A percentile compares a stretch with the other conserved stretches of the same genome.
Conservation (phyloP, 2,329 filamentous ascomycete genomes). For the Hypoxylon sp. region DNA sequence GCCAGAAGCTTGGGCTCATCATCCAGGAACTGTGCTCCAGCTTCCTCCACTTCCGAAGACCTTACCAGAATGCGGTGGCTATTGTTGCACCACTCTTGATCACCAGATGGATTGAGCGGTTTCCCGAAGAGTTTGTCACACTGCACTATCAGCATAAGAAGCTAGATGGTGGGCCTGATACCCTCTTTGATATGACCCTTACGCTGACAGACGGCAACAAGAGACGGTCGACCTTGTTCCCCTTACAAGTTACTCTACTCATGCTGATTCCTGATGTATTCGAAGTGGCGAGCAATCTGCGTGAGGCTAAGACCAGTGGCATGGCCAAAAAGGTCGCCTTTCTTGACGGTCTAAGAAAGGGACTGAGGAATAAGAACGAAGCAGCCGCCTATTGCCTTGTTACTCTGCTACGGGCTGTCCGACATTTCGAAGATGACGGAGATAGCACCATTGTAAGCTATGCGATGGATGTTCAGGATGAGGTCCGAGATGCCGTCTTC, state of each 20-base stretch:
- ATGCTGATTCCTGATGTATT: constrained; percentile 74
- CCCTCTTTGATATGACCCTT: constrained; percentile 74
- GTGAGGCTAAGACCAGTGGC: constrained; percentile 68
- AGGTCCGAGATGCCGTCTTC: constrained; percentile 72
- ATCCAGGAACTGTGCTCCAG: constrained; percentile 73
- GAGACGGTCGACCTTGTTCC: constrained; percentile 64
- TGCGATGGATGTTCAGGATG: constrained; percentile 74
- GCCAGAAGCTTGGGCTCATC: constrained; percentile 66
- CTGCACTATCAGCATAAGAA: constrained; percentile 68
- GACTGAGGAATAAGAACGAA: constrained; percentile 70
- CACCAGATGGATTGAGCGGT: constrained; percentile 71
- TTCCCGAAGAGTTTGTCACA: constrained; percentile 70
- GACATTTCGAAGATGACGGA: constrained; percentile 69
- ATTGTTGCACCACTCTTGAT: constrained; percentile 70
- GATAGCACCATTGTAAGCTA: constrained; percentile 72
- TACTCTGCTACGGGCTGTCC: constrained; percentile 67
- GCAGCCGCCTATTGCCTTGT: constrained; percentile 73
- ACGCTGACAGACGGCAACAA: constrained; percentile 66
- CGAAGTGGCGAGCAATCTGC: constrained; percentile 72
- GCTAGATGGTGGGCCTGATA: constrained; percentile 72
- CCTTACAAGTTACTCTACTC: constrained; percentile 69
- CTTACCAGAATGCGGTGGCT: constrained; percentile 70
- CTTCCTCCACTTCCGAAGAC: constrained; percentile 71
- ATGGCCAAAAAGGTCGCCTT: constrained; percentile 73
- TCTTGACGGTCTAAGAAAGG: constrained; percentile 69